Conservation (phyloP, 129 eudicot species). For the Helianthus tuberosus region DNA sequence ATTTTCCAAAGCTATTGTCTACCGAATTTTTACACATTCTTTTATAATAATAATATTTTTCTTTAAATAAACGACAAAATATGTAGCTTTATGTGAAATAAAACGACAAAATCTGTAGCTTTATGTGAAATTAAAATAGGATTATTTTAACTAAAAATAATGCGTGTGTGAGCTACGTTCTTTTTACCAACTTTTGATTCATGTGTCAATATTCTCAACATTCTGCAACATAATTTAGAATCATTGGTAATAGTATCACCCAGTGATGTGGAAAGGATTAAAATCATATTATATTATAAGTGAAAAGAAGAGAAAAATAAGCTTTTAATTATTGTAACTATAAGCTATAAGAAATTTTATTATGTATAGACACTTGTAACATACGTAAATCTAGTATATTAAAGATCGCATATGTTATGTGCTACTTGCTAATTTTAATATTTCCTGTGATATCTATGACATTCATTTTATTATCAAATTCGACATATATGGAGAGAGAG, state of each 20-base stretch:
- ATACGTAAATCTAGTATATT: neutral
- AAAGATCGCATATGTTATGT: neutral
- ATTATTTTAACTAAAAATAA: slow-evolving; percentile 1
- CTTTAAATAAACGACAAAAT: slow-evolving; percentile 1
- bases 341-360: neutral
- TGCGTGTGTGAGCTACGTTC: slow-evolving; percentile 10
- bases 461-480: too few species aligned
- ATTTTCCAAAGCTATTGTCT: neutral
- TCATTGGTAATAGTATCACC: slow-evolving; percentile 21
- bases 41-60: neutral
- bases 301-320: neutral
- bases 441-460: neutral
- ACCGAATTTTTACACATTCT: neutral
- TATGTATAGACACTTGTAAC: neutral
- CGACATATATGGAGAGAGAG: too few species aligned
- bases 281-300: neutral
- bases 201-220: slow-evolving; percentile 30
- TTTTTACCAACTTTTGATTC: slow-evolving; percentile 26
- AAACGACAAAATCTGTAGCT: neutral
- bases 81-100: neutral
- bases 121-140: neutral
- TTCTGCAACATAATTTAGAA: slow-evolving; percentile 11
- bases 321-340: neutral
- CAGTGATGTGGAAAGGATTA: slow-evolving; percentile 17
- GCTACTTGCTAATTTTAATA: neutral